Base-by-base conservation (phyloP, 2,329 filamentous ascomycete genomes). In the Hymenoscyphus albidus region DNA sequence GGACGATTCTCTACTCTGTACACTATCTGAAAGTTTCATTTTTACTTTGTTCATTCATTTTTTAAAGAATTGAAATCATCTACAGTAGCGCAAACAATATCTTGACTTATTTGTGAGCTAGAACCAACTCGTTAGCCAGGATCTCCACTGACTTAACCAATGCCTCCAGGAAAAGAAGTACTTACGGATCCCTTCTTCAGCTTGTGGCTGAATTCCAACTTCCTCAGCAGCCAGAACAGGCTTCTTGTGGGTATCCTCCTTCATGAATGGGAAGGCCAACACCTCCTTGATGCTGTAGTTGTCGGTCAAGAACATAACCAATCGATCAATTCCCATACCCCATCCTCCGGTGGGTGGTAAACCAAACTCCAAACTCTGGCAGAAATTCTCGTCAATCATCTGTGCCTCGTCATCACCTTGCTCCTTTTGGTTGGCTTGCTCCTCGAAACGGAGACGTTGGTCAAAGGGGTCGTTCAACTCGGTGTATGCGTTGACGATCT, bases 401-500 rank as follows among this genome's bases (percentile, higher is more conserved):
- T 98, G 95, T 1, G 94, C 96, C 81, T 99, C 96, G 72, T 98
- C 93, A 71, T 99, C 96, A 75, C 96, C 95, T 80, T 96, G 92
- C 6, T 88, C 92, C 86, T 98, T 98, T 82, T 98, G 93, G 73
- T 87, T 85, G 4, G 93, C 94, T 80, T 99, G 95, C 85, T 98
- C 94, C 78, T 97, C 93, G 77, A 94, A 94, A 38, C 93, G 88
- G 68, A 94, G 80, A 67, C 95, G 87, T 82, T 99, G 95, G 78
- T 97, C 93, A 74, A 96, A 94, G 64, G 94, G 93, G 74, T 97
- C 92, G 83, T 96, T 96, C 85, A 99, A 88, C 86, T 99, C 95
- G 48, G 94, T 98, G 81, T 97, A 83, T 5, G 93, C 93, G 76
- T 99, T 98, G 74, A 89, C 90, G 71, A 98, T 97, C 77, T 98